Evolutionary conservation across 768 basidiomycete genomes (phyloP), one percentile per base, ranked within the genome.

Genomic region (Boletus rubroflammeus): DNA sequence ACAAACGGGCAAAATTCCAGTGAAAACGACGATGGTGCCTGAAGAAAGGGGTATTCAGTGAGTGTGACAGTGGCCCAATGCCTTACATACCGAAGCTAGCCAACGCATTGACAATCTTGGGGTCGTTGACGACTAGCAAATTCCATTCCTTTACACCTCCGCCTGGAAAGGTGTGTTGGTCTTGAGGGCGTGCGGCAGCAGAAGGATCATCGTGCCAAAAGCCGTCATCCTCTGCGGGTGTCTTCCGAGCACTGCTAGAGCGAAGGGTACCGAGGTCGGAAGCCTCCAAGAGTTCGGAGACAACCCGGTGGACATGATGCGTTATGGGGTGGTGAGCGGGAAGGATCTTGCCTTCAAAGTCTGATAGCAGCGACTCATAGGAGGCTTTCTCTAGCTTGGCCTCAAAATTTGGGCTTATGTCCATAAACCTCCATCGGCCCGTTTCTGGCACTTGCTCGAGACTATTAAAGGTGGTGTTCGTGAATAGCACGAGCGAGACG

Each of bases 391-490:
- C 79, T 14, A 87, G 66, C 78, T 73, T 65, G 8, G 78, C 74
- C 71, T 94, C 90, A 26, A 69, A 71, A 48, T 75, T 74, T 0
- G 78, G 78, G 39, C 78, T 78, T 3, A 86, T 78, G 64, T 90
- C 87, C 82, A 98, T 96, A 67, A 95, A 97, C 21, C 95, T 73
- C 81, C 86, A 87, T 52, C 95, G 74, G 0, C 93, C 92, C 0
- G 92, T 95, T 66, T 94, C 87, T 3, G 88, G 84, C 0, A 93
- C 89, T 64, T 81, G 78, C 67, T 98, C 94, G 26, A 95, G 76
- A 63, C 92, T 94, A 44, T 31, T 5, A 39, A 36, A 19, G 46
- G 34, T 3, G 15, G 11, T 0, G 7, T n/a, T 47, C 17, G 39
- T 63, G n/a, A 50, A 32, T 21, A 26, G 23, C 32, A 35, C 21